A percentile compares a stretch with the other conserved stretches of the same genome.
Conservation (phyloP, 1,284 basidiomycete species). For the Boletellus deceptivus region DNA sequence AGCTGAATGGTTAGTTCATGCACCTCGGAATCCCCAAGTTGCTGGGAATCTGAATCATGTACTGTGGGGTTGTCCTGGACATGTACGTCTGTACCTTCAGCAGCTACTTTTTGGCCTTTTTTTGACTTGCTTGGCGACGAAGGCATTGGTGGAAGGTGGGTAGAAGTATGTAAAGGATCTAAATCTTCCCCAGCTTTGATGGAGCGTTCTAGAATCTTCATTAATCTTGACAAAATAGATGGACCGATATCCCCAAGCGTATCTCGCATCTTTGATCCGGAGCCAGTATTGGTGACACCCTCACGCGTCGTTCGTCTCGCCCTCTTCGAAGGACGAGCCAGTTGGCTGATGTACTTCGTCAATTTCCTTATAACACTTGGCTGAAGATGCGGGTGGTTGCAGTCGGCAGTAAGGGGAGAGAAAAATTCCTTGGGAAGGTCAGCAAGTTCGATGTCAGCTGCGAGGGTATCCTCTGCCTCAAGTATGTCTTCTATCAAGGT, state of each 20-base stretch:
- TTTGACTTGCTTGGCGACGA: slow-evolving; percentile 32
- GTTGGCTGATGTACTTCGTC: slow-evolving; percentile 61
- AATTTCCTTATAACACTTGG: slow-evolving; percentile 64
- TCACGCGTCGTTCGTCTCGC: slow-evolving; percentile 42
- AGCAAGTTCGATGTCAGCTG: slow-evolving; percentile 55
- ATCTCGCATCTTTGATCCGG: slow-evolving; percentile 47
- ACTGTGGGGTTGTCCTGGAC: slow-evolving; percentile 20
- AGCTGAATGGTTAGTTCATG: slow-evolving; percentile 49
- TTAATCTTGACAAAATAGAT: slow-evolving; percentile 55
- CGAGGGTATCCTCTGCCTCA: slow-evolving; percentile 82
- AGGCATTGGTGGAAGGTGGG: slow-evolving; percentile 18
- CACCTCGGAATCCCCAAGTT: slow-evolving; percentile 49
- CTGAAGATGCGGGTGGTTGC: slow-evolving; percentile 58
- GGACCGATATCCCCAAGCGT: slow-evolving; percentile 67
- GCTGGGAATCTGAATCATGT: slow-evolving; percentile 24
- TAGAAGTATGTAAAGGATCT: slow-evolving; percentile 58
- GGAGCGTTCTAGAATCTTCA: slow-evolving; percentile 76
- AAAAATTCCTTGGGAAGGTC: slow-evolving; percentile 69
- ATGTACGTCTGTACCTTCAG: slow-evolving; percentile 30
- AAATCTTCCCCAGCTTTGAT: slow-evolving; percentile 71
- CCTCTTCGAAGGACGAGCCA: slow-evolving; percentile 63
- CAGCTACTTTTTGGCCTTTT: slow-evolving; percentile 23
- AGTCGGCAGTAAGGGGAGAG: slow-evolving; percentile 56
- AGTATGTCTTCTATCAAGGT: slow-evolving; percentile 81
- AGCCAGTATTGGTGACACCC: slow-evolving; percentile 34